phyloP scores from a whole-genome alignment of 2,329 filamentous ascomycete genomes.

The Epichloe typhina region DNA sequence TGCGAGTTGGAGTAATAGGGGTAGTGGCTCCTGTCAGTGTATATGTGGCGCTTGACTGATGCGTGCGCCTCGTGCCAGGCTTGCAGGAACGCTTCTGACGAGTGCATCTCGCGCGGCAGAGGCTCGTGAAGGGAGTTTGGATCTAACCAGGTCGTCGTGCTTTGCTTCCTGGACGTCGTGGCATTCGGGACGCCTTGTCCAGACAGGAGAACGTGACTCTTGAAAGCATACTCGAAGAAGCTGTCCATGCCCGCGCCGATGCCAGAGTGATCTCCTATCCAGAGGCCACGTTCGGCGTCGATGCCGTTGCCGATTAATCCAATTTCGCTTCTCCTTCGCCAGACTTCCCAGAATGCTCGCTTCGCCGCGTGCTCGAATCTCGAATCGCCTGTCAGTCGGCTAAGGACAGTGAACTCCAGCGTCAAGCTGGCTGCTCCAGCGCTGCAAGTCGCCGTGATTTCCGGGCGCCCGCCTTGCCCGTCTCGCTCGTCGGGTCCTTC shows the following conservation, averaged over 20 bases:
- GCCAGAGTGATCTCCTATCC: constrained; percentile 80
- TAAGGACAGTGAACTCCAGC: constrained; percentile 83
- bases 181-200: constrained; percentile 49
- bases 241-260: constrained; percentile 95
- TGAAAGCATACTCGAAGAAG: constrained; percentile 96
- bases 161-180: constrained; percentile 26
- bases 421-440: constrained; percentile 93
- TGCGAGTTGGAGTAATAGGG: constrained; percentile 91
- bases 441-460: constrained; percentile 93
- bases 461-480: constrained; percentile 30
- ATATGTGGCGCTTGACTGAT: constrained; percentile 83
- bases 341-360: constrained; percentile 94
- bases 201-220: constrained; percentile 82
- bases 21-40: constrained; percentile 62
- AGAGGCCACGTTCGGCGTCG: constrained; percentile 79
- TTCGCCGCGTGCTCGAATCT: constrained; percentile 88
- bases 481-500: constrained; percentile 26
- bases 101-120: constrained; percentile 51
- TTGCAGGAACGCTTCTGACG: constrained; percentile 63
- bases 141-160: constrained; percentile 38
- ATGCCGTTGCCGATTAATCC: constrained; percentile 84
- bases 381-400: constrained; percentile 70
- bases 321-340: constrained; percentile 72
- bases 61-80: constrained; percentile 79
- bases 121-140: constrained; percentile 50